Conservation (phyloP, 2,329 filamentous ascomycete species). For the Helotiales sp. region DNA sequence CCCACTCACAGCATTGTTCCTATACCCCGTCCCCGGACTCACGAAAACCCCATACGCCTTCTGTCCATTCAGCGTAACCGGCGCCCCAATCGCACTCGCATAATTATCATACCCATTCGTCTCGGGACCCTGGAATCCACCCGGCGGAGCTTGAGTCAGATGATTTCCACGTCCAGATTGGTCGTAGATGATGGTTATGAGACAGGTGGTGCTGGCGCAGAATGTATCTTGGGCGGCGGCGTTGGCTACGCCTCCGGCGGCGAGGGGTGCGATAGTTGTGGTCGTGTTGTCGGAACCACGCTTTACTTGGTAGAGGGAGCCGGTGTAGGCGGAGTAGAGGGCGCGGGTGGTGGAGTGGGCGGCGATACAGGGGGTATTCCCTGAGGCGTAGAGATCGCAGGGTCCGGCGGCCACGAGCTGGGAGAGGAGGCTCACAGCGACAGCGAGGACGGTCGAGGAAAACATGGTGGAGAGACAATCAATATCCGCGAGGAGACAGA, state of each 20-base stretch:
- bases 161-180: constrained; percentile 63
- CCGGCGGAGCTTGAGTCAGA: constrained; percentile 60
- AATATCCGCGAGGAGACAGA: constrained; percentile 23
- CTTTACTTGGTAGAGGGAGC: constrained; percentile 59
- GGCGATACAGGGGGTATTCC: constrained; percentile 61
- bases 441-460: constrained; percentile 41
- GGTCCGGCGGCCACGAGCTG: constrained; percentile 54
- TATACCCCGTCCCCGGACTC: constrained; percentile 62
- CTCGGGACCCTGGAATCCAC: constrained; percentile 56
- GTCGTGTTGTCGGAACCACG: constrained; percentile 49
- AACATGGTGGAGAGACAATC: constrained; percentile 35
- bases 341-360: constrained; percentile 66
- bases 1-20: constrained; percentile 54
- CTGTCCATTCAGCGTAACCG: constrained; percentile 58
- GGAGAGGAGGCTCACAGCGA: too few relatives aligned
- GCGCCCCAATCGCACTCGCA: constrained; percentile 58
- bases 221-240: constrained; percentile 61
- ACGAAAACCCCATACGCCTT: constrained; percentile 66
- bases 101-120: constrained; percentile 58
- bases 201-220: constrained; percentile 59
- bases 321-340: constrained; percentile 53
- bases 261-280: constrained; percentile 42
- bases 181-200: constrained; percentile 66
- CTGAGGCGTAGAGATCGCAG: constrained; percentile 61
- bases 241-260: constrained; percentile 62